A percentile compares a stretch with the other conserved stretches of the same genome.
Conservation (phyloP, 2,329 filamentous ascomycete species). For the Zymoseptoria passerinii region DNA sequence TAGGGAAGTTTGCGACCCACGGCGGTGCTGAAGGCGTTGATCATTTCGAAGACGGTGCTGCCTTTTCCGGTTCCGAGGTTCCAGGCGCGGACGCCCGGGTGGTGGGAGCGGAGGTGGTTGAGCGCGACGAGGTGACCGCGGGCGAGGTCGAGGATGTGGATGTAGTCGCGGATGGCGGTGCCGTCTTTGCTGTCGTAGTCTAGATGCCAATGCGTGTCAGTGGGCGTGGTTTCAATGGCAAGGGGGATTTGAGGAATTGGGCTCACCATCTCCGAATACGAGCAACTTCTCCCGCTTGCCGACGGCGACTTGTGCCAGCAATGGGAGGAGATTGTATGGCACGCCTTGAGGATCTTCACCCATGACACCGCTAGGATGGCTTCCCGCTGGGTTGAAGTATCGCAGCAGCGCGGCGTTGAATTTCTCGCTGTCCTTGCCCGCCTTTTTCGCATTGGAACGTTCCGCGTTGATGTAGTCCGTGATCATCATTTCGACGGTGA, state of each 20-base stretch:
- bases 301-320: constrained; percentile 91
- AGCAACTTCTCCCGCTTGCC: constrained; percentile 89
- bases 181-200: constrained; percentile 88
- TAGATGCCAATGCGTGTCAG: constrained; percentile 30
- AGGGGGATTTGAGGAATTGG: constrained; percentile 1
- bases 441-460: constrained; percentile 73
- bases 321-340: constrained; percentile 88
- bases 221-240: neutral
- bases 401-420: constrained; percentile 91
- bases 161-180: constrained; percentile 95
- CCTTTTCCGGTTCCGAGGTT: constrained; percentile 92
- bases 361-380: constrained; percentile 93
- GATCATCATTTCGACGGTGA: constrained; percentile 83
- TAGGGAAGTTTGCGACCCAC: constrained; percentile 83
- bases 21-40: constrained; percentile 83
- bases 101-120: constrained; percentile 74
- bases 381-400: constrained; percentile 96
- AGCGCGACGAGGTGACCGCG: constrained; percentile 80
- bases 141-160: constrained; percentile 87
- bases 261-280: constrained; percentile 83
- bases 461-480: constrained; percentile 83
- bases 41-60: constrained; percentile 94
- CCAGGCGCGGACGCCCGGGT: constrained; percentile 90
- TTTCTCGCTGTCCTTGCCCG: constrained; percentile 64
- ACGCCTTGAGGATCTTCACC: constrained; percentile 94